These are phyloP conservation scores for Aegilops sharonensis DNA, from an alignment of 176 grass and related monocot genomes.

Conservation along the genomic window DNA sequence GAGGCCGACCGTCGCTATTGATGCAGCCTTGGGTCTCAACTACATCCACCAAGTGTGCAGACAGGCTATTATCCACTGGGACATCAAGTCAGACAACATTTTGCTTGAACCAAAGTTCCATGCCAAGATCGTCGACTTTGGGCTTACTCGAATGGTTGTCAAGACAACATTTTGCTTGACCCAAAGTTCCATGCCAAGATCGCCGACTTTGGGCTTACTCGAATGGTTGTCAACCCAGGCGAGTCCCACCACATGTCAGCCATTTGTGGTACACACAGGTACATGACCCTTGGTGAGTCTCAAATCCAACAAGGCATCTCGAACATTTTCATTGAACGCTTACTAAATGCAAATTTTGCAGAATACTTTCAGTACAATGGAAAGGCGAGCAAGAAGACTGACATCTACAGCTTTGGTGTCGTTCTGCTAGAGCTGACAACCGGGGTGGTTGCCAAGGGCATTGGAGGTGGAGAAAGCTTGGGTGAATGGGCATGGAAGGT, in stretches of 20 bases:
- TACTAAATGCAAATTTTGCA: not conserved
- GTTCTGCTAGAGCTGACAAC: not conserved
- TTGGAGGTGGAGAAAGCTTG: too few species aligned
- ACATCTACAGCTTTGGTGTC: not conserved
- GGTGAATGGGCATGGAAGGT: too few species aligned
- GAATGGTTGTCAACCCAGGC: conserved; percentile 43
- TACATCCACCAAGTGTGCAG: conserved; percentile 69
- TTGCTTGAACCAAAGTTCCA: conserved; percentile 48
- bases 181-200: conserved; percentile 52
- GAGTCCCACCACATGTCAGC: conserved; percentile 43
- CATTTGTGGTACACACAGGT: conserved; percentile 54
- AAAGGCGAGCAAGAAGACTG: not conserved
- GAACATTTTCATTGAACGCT: too few species aligned
- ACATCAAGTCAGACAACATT: conserved; percentile 81
- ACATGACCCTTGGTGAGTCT: conserved; percentile 51
- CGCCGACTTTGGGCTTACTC: conserved; percentile 62
- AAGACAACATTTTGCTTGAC: conserved; percentile 69
- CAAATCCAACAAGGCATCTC: not conserved
- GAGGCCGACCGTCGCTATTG: conserved; percentile 50
- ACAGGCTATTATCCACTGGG: conserved; percentile 45
- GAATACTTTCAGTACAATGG: not conserved
- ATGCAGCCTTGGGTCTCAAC: conserved; percentile 52
- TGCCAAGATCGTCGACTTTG: conserved; percentile 65
- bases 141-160: conserved; percentile 49
- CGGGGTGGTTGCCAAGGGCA: not conserved